Base-by-base conservation (phyloP, 148 eudicot genomes). In the Silene conica region DNA sequence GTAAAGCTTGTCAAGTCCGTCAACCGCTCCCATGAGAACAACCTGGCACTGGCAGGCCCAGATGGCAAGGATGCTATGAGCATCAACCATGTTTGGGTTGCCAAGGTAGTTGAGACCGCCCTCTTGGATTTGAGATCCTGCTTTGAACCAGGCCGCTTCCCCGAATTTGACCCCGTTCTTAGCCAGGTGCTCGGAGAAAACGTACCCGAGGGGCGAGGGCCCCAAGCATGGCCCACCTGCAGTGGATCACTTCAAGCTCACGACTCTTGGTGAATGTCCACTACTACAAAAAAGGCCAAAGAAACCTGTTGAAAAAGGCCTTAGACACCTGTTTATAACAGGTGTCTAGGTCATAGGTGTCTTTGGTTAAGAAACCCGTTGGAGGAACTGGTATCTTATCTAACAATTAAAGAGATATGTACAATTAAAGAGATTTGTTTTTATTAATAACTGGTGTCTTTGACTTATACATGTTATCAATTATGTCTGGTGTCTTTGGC, bases 211-310 rank as follows among this genome's bases (percentile, higher is more conserved):
- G 5, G 91, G 89, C 91, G 10, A 88, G 75, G 5, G 91, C 91
- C 8, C 91, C 89, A 8, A 88, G 85, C 91, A 88, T 88, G 66
- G 91, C 91, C 89, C 90, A 87, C 20, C 90, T 73, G 66, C 66
- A 73, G 82, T 87, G 90, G 88, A 87, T 87, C 76, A 87, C 91
- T 70, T 88, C 91, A 0, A 88, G 86, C 77, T 88, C 91, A 67
- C 89, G 89, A 81, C 85, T 88, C 82, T 74, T 80, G 72, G 89
- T 89, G 64, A 85, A 88, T 12, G 90, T 85, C n/a, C n/a, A n/a
- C n/a, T n/a, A n/a, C n/a, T n/a, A n/a, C n/a, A n/a, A n/a, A n/a
- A n/a, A n/a, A n/a, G n/a, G n/a, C n/a, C n/a, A n/a, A n/a, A n/a
- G n/a, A n/a, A n/a, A n/a, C n/a, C n/a, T n/a, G n/a, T n/a, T n/a